Conservation (phyloP, 805 yeast species). For the Starmerella gropengiesseri region DNA sequence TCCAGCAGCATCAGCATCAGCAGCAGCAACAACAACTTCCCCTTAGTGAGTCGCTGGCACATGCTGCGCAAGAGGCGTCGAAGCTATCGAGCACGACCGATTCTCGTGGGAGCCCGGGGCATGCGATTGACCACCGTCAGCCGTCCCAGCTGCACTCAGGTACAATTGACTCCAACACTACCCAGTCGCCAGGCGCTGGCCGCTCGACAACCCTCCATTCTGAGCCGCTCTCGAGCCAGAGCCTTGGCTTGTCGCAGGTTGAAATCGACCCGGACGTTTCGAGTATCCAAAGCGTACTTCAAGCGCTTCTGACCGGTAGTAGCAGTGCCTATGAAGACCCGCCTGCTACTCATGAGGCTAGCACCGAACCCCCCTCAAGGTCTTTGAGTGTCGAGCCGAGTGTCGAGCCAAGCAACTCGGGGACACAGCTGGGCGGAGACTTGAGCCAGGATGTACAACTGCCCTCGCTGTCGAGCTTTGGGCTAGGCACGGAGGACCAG, state of each 20-base stretch:
- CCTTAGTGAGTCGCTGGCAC: too few relatives aligned
- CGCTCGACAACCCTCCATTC: not conserved
- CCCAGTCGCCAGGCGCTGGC: not conserved
- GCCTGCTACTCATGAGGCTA: not conserved
- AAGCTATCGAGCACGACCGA: too few relatives aligned
- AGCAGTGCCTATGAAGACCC: too few relatives aligned
- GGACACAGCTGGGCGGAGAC: not conserved
- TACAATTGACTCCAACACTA: not conserved
- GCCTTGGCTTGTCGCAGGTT: not conserved
- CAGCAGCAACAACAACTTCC: too few relatives aligned
- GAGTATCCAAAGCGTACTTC: conserved; percentile 19
- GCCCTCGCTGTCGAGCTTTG: conserved; percentile 4
- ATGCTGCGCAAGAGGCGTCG: too few relatives aligned
- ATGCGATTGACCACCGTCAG: too few relatives aligned
- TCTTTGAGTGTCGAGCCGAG: not conserved
- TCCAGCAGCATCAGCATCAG: too few relatives aligned
- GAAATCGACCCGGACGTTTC: conserved; percentile 20
- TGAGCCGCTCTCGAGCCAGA: not conserved
- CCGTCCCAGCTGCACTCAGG: too few relatives aligned
- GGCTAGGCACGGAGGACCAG: conserved; percentile 15
- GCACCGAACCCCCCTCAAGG: not conserved
- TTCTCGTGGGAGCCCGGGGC: too few relatives aligned
- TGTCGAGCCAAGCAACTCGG: too few relatives aligned
- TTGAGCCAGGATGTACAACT: not conserved
- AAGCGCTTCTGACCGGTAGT: conserved; percentile 12